Conservation (phyloP, 192 early-diverging fungal genomes). For the Podila epigama region DNA sequence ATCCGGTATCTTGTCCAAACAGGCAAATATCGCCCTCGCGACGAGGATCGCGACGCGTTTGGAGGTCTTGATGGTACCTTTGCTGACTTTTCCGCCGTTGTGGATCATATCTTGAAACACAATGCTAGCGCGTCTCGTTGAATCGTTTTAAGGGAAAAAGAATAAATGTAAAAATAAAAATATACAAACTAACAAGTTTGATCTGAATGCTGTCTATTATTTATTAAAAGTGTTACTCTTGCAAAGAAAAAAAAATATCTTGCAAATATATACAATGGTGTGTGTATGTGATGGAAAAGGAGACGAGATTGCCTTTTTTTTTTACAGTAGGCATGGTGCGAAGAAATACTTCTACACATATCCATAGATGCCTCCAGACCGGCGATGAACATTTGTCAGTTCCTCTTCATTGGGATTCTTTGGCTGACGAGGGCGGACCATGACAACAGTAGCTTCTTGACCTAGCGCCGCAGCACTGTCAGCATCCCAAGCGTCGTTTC, state of each 20-base stretch:
- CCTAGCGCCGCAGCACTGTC: not conserved
- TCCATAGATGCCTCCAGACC: not conserved
- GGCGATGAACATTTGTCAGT: not conserved
- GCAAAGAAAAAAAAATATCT: not conserved
- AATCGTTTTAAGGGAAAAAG: not conserved
- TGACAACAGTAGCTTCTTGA: not conserved
- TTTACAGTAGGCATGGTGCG: no score
- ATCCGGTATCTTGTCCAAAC: conserved; percentile 70
- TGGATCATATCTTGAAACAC: conserved; percentile 62
- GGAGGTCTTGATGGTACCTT: conserved; percentile 60
- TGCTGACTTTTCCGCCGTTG: conserved; percentile 71
- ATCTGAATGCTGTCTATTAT: no score
- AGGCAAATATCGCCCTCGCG: conserved; percentile 81
- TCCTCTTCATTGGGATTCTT: not conserved
- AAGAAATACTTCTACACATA: not conserved
- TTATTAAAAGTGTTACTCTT: no score
- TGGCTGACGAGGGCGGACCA: not conserved
- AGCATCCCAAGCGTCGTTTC: not conserved
- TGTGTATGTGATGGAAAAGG: not conserved
- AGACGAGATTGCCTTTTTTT: not conserved
- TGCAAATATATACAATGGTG: not conserved
- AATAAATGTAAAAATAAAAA: not conserved
- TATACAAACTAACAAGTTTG: no score
- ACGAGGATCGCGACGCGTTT: conserved; percentile 63
- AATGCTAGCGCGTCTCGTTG: no score